Evolutionary conservation across 371 early-diverging fungal genomes (phyloP).

Genomic region (Haplosporangium sp.): DNA sequence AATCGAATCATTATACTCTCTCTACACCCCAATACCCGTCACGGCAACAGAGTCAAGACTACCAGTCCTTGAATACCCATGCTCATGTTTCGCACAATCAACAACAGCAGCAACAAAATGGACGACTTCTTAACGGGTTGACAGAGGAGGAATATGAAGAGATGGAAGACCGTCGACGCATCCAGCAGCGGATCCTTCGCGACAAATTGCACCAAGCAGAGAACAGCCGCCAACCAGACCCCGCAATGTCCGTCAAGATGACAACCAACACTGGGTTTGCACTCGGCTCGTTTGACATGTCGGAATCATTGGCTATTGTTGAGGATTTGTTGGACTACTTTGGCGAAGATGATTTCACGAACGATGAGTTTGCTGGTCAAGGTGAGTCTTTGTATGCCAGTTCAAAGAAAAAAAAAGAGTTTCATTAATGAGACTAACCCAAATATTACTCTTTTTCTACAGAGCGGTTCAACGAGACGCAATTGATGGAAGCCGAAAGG

Average conservation of each 20-base stretch:
- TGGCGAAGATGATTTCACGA: constrained; percentile 41
- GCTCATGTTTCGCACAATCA: constrained; percentile 13
- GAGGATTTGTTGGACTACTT: constrained; percentile 52
- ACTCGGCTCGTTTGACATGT: constrained; percentile 52
- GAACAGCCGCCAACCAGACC: constrained; percentile 24
- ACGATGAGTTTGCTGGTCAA: constrained; percentile 24
- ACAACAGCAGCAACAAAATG: constrained; percentile 11
- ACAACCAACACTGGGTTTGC: constrained; percentile 47
- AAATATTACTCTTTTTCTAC: not conserved
- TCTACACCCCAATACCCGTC: constrained; percentile 33
- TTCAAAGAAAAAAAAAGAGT: too few relatives aligned
- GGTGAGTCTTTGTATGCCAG: constrained; percentile 5
- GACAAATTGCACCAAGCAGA: constrained; percentile 37
- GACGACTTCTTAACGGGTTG: constrained; percentile 15
- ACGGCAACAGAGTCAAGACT: constrained; percentile 42
- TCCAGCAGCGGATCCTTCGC: constrained; percentile 46
- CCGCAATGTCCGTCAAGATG: constrained; percentile 37
- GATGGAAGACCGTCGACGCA: constrained; percentile 53
- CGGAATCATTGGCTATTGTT: constrained; percentile 52
- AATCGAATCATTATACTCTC: not conserved
- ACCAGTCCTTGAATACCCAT: constrained; percentile 32
- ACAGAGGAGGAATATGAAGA: constrained; percentile 39
- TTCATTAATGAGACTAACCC: not conserved
- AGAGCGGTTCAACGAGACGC: constrained; percentile 45
- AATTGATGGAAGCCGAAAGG: constrained; percentile 43